phyloP scores from a whole-genome alignment of 805 yeast genomes.

The Candida nitratophila region DNA sequence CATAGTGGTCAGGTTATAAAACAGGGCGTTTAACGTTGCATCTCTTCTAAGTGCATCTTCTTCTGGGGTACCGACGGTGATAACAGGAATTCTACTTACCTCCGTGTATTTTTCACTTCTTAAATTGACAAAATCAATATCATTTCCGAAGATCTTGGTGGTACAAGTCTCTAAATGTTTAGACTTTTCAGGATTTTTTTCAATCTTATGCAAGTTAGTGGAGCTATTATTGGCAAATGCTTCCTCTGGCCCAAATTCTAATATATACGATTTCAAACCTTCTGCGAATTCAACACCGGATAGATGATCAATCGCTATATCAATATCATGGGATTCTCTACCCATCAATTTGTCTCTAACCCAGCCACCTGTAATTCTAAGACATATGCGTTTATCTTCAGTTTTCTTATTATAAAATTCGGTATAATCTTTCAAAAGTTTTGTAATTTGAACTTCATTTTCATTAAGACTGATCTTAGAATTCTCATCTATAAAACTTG shows the following conservation, averaged over 20 bases:
- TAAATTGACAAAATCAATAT: constrained; percentile 88
- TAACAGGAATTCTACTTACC: constrained; percentile 78
- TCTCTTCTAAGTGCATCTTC: constrained; percentile 92
- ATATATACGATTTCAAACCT: constrained; percentile 46
- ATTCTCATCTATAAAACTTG: neutral
- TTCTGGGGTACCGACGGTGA: constrained; percentile 80
- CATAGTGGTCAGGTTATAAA: constrained; percentile 67
- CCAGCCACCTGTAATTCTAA: constrained; percentile 97
- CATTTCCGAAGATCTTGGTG: constrained; percentile 74
- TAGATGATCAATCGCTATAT: constrained; percentile 78
- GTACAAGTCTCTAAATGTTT: constrained; percentile 97
- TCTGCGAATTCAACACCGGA: constrained; percentile 85
- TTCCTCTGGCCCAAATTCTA: constrained; percentile 18
- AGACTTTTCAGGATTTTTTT: constrained; percentile 89
- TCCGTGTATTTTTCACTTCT: constrained; percentile 81
- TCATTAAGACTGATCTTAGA: constrained; percentile 14
- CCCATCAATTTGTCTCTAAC: constrained; percentile 91
- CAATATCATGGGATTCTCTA: constrained; percentile 75
- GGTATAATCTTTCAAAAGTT: constrained; percentile 20
- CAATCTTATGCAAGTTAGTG: constrained; percentile 64
- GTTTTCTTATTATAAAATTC: constrained; percentile 13
- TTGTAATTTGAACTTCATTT: constrained; percentile 18
- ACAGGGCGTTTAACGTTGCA: constrained; percentile 90
- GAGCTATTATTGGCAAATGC: constrained; percentile 7
- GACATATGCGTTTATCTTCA: constrained; percentile 16